Evolutionary conservation across 2,329 filamentous ascomycete species (phyloP).

Genomic region (Diplocarpon rosae): DNA sequence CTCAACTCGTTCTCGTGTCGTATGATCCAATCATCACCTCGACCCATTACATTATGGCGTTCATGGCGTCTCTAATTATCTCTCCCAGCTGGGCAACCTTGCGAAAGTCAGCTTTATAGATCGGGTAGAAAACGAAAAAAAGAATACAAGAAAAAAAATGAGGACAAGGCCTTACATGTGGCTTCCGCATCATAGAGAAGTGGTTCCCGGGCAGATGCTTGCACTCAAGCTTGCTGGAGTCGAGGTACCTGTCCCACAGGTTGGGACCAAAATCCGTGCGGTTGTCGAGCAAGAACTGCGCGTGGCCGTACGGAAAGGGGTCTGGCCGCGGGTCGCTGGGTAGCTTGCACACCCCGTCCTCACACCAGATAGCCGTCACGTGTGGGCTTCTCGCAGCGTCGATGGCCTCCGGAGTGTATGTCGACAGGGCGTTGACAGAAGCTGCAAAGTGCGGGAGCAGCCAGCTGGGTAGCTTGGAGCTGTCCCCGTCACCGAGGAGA

Average conservation of each 20-base stretch:
- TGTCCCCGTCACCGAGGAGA: constrained; percentile 52
- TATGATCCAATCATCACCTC: neutral
- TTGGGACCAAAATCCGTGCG: constrained; percentile 60
- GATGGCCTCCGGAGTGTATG: constrained; percentile 56
- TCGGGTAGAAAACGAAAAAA: neutral
- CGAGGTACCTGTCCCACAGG: constrained; percentile 57
- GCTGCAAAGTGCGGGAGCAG: constrained; percentile 63
- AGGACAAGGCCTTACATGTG: constrained; percentile 30
- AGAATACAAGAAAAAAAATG: neutral
- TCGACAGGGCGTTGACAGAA: constrained; percentile 55
- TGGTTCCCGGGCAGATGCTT: constrained; percentile 62
- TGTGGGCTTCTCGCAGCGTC: constrained; percentile 47
- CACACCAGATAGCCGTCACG: constrained; percentile 58
- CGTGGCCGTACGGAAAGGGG: constrained; percentile 47
- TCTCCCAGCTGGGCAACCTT: constrained; percentile 5
- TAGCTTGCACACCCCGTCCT: constrained; percentile 60
- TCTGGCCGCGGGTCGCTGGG: constrained; percentile 54
- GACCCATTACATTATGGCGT: neutral
- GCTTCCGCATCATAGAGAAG: constrained; percentile 66
- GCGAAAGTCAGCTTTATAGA: neutral
- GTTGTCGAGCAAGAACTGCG: constrained; percentile 62
- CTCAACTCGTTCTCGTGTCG: neutral
- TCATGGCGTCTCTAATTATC: constrained; percentile 1
- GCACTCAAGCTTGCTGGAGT: constrained; percentile 48
- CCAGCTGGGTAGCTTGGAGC: constrained; percentile 58